Evolutionary conservation across 176 grass and related monocot species (phyloP).

Genomic region (Oryza australiensis): DNA sequence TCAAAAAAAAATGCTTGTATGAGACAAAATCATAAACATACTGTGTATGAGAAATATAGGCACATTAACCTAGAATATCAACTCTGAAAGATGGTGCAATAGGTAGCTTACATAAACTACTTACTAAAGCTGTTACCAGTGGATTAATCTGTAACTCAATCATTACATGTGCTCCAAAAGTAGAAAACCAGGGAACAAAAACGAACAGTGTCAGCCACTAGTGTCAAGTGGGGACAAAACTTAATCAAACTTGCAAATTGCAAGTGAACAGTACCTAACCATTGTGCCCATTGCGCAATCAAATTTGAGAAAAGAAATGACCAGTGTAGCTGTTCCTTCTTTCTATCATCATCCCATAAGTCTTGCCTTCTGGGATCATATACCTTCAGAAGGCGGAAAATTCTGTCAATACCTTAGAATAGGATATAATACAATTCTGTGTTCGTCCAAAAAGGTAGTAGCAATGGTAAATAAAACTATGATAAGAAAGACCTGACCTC

Average conservation of each 20-base stretch:
- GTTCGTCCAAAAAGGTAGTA: neutral
- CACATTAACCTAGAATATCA: constrained; percentile 9
- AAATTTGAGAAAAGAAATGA: constrained; percentile 81
- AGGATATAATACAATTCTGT: neutral
- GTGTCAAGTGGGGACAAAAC: neutral
- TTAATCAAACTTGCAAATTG: constrained; percentile 22
- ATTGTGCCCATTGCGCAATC: constrained; percentile 89
- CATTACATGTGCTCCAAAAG: neutral
- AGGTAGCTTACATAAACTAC: neutral
- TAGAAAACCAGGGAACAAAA: constrained; percentile 9
- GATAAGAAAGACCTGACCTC: constrained; percentile 28
- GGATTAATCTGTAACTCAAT: neutral
- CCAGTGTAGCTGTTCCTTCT: constrained; percentile 89
- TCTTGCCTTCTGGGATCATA: constrained; percentile 58
- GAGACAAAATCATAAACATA: neutral
- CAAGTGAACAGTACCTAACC: constrained; percentile 66
- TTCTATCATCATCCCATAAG: constrained; percentile 62
- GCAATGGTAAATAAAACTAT: neutral
- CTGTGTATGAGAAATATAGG: neutral
- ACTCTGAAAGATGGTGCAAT: neutral
- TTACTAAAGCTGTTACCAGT: neutral
- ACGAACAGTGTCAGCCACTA: neutral
- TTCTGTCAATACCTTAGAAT: neutral
- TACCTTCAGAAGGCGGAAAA: constrained; percentile 38
- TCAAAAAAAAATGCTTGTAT: neutral